A percentile compares a stretch with the other conserved stretches of the same genome.
These are phyloP conservation scores for Tolypocladium ovalisporum DNA, from an alignment of 2,329 filamentous ascomycete genomes.

Conservation along the genomic window DNA sequence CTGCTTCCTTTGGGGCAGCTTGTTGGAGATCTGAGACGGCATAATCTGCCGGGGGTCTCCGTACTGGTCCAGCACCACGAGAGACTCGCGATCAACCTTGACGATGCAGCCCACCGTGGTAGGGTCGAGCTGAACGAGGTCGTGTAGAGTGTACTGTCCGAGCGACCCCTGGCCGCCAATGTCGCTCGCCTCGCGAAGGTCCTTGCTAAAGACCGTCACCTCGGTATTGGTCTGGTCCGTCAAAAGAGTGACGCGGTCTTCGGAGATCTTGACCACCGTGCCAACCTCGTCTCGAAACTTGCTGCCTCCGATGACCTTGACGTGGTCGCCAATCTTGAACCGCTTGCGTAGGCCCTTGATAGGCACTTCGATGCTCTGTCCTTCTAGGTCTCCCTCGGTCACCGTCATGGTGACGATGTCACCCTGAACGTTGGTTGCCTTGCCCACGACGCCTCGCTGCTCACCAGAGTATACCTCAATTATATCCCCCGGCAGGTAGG, in stretches of 20 bases:
- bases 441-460: conserved; percentile 82
- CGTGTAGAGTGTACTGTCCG: conserved; percentile 86
- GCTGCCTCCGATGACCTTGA: conserved; percentile 96
- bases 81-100: conserved; percentile 87
- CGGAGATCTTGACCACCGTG: conserved; percentile 88
- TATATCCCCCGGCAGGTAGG: conserved; percentile 87
- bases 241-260: conserved; percentile 84
- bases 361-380: conserved; percentile 84
- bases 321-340: conserved; percentile 89
- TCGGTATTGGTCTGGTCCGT: conserved; percentile 89
- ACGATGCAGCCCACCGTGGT: conserved; percentile 88
- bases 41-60: conserved; percentile 72
- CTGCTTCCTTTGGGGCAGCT: conserved; percentile 69
- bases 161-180: conserved; percentile 74
- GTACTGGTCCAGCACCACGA: conserved; percentile 85
- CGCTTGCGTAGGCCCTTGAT: conserved; percentile 86
- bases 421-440: conserved; percentile 72
- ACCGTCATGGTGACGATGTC: conserved; percentile 89
- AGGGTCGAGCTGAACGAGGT: conserved; percentile 86
- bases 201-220: conserved; percentile 96
- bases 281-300: conserved; percentile 91
- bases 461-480: conserved; percentile 95
- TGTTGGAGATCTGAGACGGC: conserved; percentile 86
- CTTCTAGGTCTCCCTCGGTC: conserved; percentile 68
- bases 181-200: conserved; percentile 85